Conservation (phyloP, 805 yeast genomes). For the Metschnikowia vanudenii region DNA sequence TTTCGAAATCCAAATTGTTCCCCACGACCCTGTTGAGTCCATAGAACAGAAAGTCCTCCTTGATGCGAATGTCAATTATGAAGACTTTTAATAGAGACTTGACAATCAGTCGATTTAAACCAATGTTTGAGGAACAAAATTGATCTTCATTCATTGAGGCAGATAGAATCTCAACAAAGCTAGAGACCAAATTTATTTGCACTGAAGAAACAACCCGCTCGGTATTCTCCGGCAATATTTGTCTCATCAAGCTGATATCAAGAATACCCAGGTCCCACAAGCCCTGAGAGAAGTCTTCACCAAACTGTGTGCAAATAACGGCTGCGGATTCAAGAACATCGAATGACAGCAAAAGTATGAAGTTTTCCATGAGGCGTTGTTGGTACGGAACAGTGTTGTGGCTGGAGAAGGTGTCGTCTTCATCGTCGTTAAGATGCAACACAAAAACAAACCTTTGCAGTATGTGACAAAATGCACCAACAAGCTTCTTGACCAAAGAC, state of each 20-base stretch:
- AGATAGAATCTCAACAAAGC: conserved; percentile 52
- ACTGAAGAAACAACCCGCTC: conserved; percentile 35
- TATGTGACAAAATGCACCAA: conserved; percentile 19
- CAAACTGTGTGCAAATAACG: conserved; percentile 27
- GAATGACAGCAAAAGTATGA: conserved; percentile 49
- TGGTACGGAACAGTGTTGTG: conserved; percentile 33
- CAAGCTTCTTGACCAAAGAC: conserved; percentile 25
- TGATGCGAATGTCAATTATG: conserved; percentile 41
- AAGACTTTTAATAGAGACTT: conserved; percentile 35
- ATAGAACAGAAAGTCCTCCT: conserved; percentile 43
- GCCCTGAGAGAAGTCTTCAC: conserved; percentile 16
- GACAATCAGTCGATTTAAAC: conserved; percentile 16
- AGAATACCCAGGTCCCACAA: conserved; percentile 31
- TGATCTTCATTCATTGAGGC: conserved; percentile 32
- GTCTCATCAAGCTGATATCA: conserved; percentile 32
- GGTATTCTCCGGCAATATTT: conserved; percentile 50
- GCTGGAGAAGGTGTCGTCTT: conserved; percentile 29
- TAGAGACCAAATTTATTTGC: conserved; percentile 51
- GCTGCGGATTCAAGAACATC: conserved; percentile 55
- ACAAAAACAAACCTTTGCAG: conserved; percentile 24
- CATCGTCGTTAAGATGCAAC: conserved; percentile 21
- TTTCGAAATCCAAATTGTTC: conserved; percentile 42
- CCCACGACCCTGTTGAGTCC: conserved; percentile 58
- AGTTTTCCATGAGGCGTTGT: conserved; percentile 46
- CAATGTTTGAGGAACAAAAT: conserved; percentile 5